Percentiles rank a stretch among this genome's conserved stretches.
Evolutionary conservation across 306 rosid species (phyloP).

Genomic region (Urtica urens): DNA sequence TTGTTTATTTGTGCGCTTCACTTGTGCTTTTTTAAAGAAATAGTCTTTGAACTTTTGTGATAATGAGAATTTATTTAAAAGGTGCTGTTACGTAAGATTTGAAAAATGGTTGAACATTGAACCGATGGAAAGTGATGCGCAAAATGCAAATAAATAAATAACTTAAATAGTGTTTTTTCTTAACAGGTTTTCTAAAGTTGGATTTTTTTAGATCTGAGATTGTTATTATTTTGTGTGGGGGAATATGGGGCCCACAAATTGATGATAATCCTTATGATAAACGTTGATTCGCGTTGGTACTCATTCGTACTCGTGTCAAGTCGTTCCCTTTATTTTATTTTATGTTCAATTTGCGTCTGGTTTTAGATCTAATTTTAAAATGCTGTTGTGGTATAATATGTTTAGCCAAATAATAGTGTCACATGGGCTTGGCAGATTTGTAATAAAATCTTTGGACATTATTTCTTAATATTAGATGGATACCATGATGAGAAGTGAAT

Average conservation of each 20-base stretch:
- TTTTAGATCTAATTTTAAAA: background rate
- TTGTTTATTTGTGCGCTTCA: background rate
- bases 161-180: background rate
- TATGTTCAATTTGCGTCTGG: background rate
- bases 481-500: too few relatives aligned
- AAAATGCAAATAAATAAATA: too few relatives aligned
- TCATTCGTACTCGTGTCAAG: background rate
- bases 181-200: background rate
- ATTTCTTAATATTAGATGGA: background rate
- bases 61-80: background rate
- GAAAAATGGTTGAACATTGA: slow-evolving; percentile 11
- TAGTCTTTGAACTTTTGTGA: background rate
- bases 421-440: slow-evolving; percentile 3
- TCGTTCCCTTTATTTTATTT: slow-evolving; percentile 3
- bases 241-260: slow-evolving; percentile 28
- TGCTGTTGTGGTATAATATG: too few relatives aligned
- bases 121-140: slow-evolving; percentile 7
- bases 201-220: slow-evolving; percentile 10
- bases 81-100: slow-evolving; percentile 7
- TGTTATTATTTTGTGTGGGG: slow-evolving; percentile 13
- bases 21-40: background rate
- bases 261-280: slow-evolving; percentile 1
- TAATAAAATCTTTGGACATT: background rate
- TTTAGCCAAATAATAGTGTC: too few relatives aligned
- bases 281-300: background rate